phyloP scores from a whole-genome alignment of 148 eudicot species.

The Rheum nobile region DNA sequence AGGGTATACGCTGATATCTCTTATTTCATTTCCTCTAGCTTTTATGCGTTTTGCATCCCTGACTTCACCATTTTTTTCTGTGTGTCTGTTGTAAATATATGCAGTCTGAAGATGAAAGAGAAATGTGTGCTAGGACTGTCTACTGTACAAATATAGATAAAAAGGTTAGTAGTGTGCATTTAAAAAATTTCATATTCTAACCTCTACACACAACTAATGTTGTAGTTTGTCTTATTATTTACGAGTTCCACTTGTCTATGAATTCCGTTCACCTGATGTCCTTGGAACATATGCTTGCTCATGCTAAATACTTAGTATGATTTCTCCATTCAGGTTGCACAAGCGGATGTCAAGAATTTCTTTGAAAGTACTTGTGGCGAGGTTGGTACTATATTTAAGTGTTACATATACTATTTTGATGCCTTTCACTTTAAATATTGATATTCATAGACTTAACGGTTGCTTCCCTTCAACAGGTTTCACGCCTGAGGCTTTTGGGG shows the following conservation, averaged over 20 bases:
- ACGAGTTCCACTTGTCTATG: not conserved
- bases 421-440: not conserved
- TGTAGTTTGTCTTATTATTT: not conserved
- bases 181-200: not conserved
- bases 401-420: not conserved
- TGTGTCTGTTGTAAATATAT: constrained; percentile 9
- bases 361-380: constrained; percentile 86
- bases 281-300: not conserved
- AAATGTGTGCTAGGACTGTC: constrained; percentile 97
- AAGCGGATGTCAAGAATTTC: constrained; percentile 73
- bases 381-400: constrained; percentile 29
- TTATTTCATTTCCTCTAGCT: not conserved
- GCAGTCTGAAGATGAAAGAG: constrained; percentile 96
- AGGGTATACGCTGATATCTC: constrained; percentile 30
- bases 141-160: constrained; percentile 92
- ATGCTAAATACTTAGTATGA: not conserved
- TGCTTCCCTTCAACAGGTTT: constrained; percentile 27
- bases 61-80: not conserved
- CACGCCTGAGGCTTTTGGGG: constrained; percentile 90
- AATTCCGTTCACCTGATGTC: not conserved
- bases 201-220: not conserved
- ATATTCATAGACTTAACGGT: not conserved
- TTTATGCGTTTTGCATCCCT: not conserved
- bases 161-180: constrained; percentile 43
- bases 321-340: constrained; percentile 51